Evolutionary conservation across 179 eudicot species (phyloP).

Genomic region (Vitellaria paradoxa): DNA sequence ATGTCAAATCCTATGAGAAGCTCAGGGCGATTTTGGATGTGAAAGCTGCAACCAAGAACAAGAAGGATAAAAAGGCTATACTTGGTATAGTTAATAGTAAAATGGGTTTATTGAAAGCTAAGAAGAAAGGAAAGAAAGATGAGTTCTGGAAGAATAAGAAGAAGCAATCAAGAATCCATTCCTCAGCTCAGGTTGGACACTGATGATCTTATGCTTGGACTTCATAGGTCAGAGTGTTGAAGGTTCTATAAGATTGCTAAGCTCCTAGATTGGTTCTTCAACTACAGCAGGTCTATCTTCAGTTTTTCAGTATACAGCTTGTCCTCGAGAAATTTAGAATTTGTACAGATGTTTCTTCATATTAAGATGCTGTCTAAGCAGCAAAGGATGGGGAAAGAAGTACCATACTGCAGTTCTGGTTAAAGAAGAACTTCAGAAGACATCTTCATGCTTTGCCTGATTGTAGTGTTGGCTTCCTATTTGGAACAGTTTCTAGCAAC

Average conservation of each 20-base stretch:
- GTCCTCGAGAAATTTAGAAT: background rate
- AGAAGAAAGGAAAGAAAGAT: constrained; percentile 76
- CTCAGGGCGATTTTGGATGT: constrained; percentile 74
- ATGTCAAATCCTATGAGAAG: constrained; percentile 69
- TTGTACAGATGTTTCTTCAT: background rate
- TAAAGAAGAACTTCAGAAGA: background rate
- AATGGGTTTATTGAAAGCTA: constrained; percentile 56
- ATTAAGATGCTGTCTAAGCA: background rate
- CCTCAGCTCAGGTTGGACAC: constrained; percentile 24
- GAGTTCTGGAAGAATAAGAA: constrained; percentile 93
- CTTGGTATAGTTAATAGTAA: constrained; percentile 78
- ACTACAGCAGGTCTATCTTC: background rate
- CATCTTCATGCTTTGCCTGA: background rate
- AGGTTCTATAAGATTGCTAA: too few species aligned
- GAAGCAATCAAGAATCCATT: constrained; percentile 29
- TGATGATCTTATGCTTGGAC: constrained; percentile 10
- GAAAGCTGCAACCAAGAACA: constrained; percentile 77
- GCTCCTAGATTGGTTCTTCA: background rate
- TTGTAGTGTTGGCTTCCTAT: background rate
- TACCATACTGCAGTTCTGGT: background rate
- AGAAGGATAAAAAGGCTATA: constrained; percentile 74
- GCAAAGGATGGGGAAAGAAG: background rate
- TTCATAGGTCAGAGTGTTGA: too few species aligned
- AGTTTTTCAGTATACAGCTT: background rate
- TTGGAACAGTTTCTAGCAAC: background rate